Conservation (phyloP, 2,329 filamentous ascomycete species). For the Colletotrichum tamarilloi region DNA sequence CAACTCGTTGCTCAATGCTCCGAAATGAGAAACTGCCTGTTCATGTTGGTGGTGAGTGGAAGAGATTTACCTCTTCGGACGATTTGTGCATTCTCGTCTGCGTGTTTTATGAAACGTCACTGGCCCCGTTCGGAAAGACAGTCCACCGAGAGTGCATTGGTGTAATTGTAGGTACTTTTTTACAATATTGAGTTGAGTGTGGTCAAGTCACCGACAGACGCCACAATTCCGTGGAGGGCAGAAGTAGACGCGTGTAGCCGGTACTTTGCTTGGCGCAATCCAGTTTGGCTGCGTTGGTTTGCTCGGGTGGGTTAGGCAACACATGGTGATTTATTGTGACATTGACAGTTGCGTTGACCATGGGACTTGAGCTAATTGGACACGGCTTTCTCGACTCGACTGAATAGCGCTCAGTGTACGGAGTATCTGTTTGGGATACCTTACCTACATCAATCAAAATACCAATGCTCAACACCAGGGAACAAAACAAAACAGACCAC, state of each 20-base stretch:
- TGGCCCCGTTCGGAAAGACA: neutral
- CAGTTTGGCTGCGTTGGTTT: neutral
- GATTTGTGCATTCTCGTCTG: neutral
- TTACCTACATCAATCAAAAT: too few relatives aligned
- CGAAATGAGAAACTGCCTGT: neutral
- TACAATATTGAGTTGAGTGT: neutral
- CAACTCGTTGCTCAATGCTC: constrained; percentile 9
- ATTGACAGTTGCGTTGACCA: constrained; percentile 10
- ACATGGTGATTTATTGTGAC: neutral
- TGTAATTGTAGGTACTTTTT: neutral
- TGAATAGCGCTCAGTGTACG: neutral
- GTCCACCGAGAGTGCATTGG: constrained; percentile 5
- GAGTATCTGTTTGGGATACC: too few relatives aligned
- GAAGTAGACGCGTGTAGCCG: constrained; percentile 3
- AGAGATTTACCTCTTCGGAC: neutral
- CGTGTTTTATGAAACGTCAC: constrained; percentile 2
- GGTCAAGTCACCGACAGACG: constrained; percentile 16
- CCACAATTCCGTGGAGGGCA: neutral
- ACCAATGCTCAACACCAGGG: neutral
- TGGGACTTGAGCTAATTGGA: constrained; percentile 1
- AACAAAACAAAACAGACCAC: neutral
- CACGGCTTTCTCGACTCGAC: neutral
- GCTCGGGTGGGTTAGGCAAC: constrained; percentile 19
- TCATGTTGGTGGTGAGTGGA: neutral
- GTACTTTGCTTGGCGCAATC: neutral